Evolutionary conservation across 1,284 basidiomycete genomes (phyloP).

Genomic region (Lignosus rhinocerotis): DNA sequence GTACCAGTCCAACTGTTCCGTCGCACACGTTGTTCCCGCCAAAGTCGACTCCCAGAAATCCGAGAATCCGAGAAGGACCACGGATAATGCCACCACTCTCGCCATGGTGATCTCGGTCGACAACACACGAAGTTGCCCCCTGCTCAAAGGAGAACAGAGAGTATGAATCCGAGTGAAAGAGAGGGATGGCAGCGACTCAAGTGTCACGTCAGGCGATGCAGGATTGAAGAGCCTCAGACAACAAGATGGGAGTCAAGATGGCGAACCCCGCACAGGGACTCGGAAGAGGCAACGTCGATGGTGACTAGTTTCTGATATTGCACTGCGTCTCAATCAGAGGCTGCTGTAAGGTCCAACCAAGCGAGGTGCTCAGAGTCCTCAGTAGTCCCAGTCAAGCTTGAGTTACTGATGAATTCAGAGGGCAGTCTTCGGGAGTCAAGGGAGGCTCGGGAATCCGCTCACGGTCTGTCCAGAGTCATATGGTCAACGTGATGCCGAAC

Average conservation of each 20-base stretch:
- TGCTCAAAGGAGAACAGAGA: background rate
- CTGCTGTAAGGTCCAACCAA: too few relatives aligned
- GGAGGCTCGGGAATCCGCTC: too few relatives aligned
- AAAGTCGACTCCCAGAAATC: background rate
- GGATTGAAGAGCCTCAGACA: background rate
- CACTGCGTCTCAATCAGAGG: too few relatives aligned
- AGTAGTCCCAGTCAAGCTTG: too few relatives aligned
- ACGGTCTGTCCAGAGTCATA: too few relatives aligned
- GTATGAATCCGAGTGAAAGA: background rate
- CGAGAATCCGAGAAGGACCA: background rate
- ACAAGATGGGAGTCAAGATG: background rate
- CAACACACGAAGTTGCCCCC: background rate
- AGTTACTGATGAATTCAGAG: too few relatives aligned
- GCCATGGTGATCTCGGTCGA: background rate
- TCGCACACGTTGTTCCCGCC: conserved; percentile 7
- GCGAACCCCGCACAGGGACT: background rate
- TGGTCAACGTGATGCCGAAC: too few relatives aligned
- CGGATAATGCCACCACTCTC: background rate
- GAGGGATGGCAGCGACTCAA: background rate
- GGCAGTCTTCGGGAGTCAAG: too few relatives aligned
- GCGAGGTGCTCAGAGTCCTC: too few relatives aligned
- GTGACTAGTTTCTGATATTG: too few relatives aligned
- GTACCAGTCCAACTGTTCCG: conserved; percentile 14
- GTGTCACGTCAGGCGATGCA: background rate
- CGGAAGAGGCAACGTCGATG: too few relatives aligned